phyloP scores from a whole-genome alignment of 306 rosid genomes.

The Dryas alaskensis region DNA sequence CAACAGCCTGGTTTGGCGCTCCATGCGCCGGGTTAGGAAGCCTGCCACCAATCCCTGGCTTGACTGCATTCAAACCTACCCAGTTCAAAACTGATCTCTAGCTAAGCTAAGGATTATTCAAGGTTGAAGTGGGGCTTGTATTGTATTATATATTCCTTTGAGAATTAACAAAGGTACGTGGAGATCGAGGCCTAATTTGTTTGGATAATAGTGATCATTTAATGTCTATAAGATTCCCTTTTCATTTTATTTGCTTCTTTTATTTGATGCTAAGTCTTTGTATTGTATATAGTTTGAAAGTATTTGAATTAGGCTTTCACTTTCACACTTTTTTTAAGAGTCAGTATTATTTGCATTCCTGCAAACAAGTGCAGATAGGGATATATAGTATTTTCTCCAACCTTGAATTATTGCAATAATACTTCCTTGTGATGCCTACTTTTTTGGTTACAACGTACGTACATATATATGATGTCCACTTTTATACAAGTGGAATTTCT shows the following conservation, averaged over 20 bases:
- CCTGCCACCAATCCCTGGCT: conserved; percentile 81
- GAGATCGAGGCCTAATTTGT: background rate
- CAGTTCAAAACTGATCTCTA: conserved; percentile 23
- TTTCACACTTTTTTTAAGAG: background rate
- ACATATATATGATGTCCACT: too few species aligned
- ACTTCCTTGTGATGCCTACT: background rate
- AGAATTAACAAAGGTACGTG: too few species aligned
- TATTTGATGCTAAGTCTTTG: background rate
- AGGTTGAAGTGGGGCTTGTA: too few species aligned
- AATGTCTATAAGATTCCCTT: background rate
- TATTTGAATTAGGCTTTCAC: background rate
- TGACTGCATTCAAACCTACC: conserved; percentile 65
- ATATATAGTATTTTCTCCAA: background rate
- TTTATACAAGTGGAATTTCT: too few species aligned
- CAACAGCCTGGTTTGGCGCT: conserved; percentile 80
- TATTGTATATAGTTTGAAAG: background rate
- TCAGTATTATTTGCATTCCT: conserved; percentile 1
- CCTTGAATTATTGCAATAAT: background rate
- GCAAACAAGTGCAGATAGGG: background rate
- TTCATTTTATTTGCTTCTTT: background rate
- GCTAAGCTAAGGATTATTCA: background rate
- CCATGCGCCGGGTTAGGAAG: conserved; percentile 56
- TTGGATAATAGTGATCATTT: background rate
- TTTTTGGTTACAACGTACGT: background rate
- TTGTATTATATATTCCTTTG: too few species aligned